Evolutionary conservation across 2,329 filamentous ascomycete species (phyloP).

Genomic region (Epichloe gansuensis): DNA sequence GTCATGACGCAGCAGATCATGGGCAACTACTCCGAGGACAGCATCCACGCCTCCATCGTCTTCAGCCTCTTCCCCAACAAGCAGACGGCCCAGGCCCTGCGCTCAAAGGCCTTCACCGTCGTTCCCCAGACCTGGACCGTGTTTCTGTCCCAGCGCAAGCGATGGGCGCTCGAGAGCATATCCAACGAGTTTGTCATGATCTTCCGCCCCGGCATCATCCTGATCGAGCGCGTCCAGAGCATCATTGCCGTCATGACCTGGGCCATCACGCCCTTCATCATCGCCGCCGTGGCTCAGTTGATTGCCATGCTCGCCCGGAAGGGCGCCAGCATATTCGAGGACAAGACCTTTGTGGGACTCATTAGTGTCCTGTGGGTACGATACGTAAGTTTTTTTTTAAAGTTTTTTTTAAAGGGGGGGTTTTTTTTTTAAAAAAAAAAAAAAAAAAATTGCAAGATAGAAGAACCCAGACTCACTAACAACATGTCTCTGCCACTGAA

Average conservation of each 20-base stretch:
- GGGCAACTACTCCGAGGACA: slow-evolving; percentile 35
- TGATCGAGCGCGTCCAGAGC: slow-evolving; percentile 31
- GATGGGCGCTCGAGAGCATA: slow-evolving; percentile 35
- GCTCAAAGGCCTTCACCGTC: slow-evolving; percentile 33
- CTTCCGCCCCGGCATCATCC: slow-evolving; percentile 27
- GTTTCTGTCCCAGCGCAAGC: slow-evolving; percentile 34
- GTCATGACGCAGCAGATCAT: slow-evolving; percentile 35
- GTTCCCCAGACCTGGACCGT: slow-evolving; percentile 32
- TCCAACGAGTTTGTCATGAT: slow-evolving; percentile 37
- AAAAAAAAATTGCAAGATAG: not conserved
- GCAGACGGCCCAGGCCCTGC: slow-evolving; percentile 32
- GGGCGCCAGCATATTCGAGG: slow-evolving; percentile 20
- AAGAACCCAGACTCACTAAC: not conserved
- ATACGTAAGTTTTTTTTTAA: slow-evolving; percentile 24
- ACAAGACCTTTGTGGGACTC: slow-evolving; percentile 25
- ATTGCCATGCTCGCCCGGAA: slow-evolving; percentile 21
- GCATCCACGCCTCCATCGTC: slow-evolving; percentile 35
- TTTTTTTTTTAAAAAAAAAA: too few species aligned
- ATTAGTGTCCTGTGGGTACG: slow-evolving; percentile 24
- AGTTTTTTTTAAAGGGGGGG: too few species aligned
- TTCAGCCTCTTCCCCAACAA: slow-evolving; percentile 31
- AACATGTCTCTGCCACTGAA: slow-evolving; percentile 6
- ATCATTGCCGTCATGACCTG: slow-evolving; percentile 33
- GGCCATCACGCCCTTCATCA: slow-evolving; percentile 32
- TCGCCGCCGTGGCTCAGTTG: slow-evolving; percentile 25